A percentile compares a stretch with the other conserved stretches of the same genome.
These are phyloP conservation scores for Venturia aucupariae DNA, from an alignment of 2,329 filamentous ascomycete species.

Conservation along the genomic window DNA sequence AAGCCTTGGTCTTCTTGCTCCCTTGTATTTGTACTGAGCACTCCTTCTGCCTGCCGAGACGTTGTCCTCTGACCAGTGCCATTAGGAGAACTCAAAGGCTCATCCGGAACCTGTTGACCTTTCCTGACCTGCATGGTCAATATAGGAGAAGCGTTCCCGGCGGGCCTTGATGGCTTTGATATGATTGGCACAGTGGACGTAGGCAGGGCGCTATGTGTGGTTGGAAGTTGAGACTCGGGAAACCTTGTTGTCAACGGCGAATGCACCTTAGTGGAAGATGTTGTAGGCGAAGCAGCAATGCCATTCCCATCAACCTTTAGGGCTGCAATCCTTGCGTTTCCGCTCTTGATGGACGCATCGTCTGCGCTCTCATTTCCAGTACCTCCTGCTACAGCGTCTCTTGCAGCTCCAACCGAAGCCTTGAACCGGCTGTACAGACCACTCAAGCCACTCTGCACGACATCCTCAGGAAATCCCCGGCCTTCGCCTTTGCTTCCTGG, in stretches of 20 bases:
- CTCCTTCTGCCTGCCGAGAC: neutral
- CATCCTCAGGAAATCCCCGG: constrained; percentile 60
- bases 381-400: constrained; percentile 38
- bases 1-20: neutral
- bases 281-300: constrained; percentile 27
- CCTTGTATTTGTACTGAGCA: neutral
- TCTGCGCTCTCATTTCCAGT: constrained; percentile 25
- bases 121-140: neutral
- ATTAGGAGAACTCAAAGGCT: neutral
- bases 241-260: constrained; percentile 30
- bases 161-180: constrained; percentile 23
- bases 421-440: constrained; percentile 80
- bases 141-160: constrained; percentile 18
- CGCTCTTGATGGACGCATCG: constrained; percentile 21
- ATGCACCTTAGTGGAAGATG: constrained; percentile 27
- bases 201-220: constrained; percentile 23
- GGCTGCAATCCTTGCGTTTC: constrained; percentile 13
- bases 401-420: constrained; percentile 67
- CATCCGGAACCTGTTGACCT: neutral
- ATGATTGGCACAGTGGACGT: constrained; percentile 26
- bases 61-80: neutral
- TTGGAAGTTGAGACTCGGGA: constrained; percentile 21
- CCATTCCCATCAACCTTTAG: neutral
- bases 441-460: constrained; percentile 77
- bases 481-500: constrained; percentile 52